Percentiles rank a stretch among this genome's conserved stretches.
phyloP scores from a whole-genome alignment of 2,329 filamentous ascomycete genomes.

The Aspergillus tubingensis region DNA sequence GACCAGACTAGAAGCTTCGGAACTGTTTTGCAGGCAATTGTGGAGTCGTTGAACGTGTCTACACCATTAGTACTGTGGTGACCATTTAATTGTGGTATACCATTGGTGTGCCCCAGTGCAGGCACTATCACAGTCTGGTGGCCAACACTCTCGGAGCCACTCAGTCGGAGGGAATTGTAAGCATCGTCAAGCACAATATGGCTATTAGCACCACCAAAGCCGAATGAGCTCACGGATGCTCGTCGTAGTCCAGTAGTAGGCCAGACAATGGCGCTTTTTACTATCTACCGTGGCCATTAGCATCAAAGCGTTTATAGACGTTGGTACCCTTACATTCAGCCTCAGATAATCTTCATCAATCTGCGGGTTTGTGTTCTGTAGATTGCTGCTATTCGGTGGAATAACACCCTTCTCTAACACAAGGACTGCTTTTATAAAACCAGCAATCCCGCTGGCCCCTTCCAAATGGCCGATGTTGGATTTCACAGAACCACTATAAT shows the following conservation, averaged over 20 bases:
- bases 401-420: slow-evolving; percentile 49
- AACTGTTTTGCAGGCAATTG: background rate
- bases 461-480: slow-evolving; percentile 26
- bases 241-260: slow-evolving; percentile 19
- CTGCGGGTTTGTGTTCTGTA: slow-evolving; percentile 6
- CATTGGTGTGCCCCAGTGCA: background rate
- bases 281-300: slow-evolving; percentile 10
- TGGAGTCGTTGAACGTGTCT: too few species aligned
- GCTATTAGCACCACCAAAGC: slow-evolving; percentile 29
- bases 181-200: slow-evolving; percentile 29
- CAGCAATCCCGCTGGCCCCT: slow-evolving; percentile 42
- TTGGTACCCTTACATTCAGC: slow-evolving; percentile 1
- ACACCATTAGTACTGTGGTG: background rate
- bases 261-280: slow-evolving; percentile 18
- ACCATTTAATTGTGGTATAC: background rate
- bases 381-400: slow-evolving; percentile 41
- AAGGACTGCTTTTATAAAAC: slow-evolving; percentile 46
- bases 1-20: slow-evolving; percentile 14
- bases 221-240: slow-evolving; percentile 29
- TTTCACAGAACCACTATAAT: slow-evolving; percentile 7
- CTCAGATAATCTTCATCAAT: slow-evolving; percentile 10
- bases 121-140: slow-evolving; percentile 3
- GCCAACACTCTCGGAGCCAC: background rate
- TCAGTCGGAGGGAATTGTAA: slow-evolving; percentile 5
- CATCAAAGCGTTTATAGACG: background rate